These are phyloP conservation scores for Sclerotinia minor DNA, from an alignment of 2,329 filamentous ascomycete genomes.

Conservation along the genomic window DNA sequence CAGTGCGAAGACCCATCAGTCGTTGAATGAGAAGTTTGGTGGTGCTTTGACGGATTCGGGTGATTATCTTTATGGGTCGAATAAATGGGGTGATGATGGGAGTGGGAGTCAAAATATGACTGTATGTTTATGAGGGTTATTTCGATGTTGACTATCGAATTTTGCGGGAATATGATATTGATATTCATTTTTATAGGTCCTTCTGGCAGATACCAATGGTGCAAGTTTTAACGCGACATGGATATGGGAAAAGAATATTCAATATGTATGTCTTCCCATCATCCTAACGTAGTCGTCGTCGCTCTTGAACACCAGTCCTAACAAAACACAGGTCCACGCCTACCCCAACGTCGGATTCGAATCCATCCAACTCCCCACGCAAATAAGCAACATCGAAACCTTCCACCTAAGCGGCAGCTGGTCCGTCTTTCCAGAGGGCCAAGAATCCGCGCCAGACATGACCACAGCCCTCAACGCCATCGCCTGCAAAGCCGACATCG, in stretches of 20 bases:
- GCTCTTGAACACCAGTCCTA: not conserved
- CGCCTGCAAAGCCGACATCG: constrained; percentile 23
- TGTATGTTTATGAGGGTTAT: not conserved
- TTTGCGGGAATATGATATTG: not conserved
- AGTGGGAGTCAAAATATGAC: constrained; percentile 24
- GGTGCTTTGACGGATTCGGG: constrained; percentile 15
- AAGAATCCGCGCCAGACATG: not conserved
- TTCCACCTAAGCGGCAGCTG: constrained; percentile 27
- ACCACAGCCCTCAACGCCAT: constrained; percentile 5
- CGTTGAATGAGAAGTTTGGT: constrained; percentile 13
- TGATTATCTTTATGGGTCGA: constrained; percentile 13
- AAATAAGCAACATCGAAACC: constrained; percentile 23
- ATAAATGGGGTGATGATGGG: constrained; percentile 25
- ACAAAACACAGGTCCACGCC: constrained; percentile 13
- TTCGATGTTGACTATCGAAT: not conserved
- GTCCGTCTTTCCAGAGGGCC: not conserved
- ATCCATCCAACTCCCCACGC: constrained; percentile 16
- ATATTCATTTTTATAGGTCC: not conserved
- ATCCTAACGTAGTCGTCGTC: not conserved
- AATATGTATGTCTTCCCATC: constrained; percentile 13
- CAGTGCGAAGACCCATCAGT: not conserved
- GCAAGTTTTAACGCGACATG: constrained; percentile 24
- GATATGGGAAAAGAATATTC: constrained; percentile 16
- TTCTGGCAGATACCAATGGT: constrained; percentile 17
- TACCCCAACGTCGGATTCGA: constrained; percentile 21